Conservation (phyloP, 176 grass and related monocot genomes). For the Oryza meridionalis region DNA sequence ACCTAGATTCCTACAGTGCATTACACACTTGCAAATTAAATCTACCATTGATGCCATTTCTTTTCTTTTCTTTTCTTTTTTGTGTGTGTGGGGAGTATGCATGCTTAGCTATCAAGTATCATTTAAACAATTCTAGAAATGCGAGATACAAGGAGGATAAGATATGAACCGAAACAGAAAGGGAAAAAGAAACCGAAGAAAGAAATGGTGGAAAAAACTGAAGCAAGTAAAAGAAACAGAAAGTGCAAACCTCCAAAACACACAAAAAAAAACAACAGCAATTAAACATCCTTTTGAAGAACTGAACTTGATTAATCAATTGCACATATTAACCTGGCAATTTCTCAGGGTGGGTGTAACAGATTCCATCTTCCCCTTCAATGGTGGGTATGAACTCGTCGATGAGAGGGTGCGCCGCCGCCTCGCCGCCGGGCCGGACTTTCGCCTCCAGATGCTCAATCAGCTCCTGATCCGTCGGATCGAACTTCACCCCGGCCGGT, state of each 20-base stretch:
- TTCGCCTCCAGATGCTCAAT: slow-evolving; percentile 90
- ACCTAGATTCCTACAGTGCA: slow-evolving; percentile 19
- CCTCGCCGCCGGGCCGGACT: slow-evolving; percentile 41
- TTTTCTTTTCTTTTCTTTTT: too few species aligned
- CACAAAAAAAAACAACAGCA: neutral
- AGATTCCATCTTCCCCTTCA: slow-evolving; percentile 94
- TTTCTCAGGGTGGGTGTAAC: slow-evolving; percentile 94
- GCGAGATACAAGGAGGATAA: neutral
- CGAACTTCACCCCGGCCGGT: slow-evolving; percentile 85
- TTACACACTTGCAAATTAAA: neutral
- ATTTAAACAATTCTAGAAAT: slow-evolving; percentile 23
- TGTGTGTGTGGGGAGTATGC: neutral
- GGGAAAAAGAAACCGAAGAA: neutral
- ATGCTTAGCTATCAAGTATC: neutral
- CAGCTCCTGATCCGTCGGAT: slow-evolving; percentile 94
- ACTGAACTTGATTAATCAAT: slow-evolving; percentile 8
- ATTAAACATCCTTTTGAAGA: neutral
- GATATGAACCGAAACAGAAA: neutral
- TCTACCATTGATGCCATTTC: too few species aligned
- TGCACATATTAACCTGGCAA: slow-evolving; percentile 63
- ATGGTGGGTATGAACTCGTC: slow-evolving; percentile 97
- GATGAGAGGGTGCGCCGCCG: slow-evolving; percentile 70
- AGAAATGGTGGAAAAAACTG: neutral
- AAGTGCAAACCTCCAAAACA: slow-evolving; percentile 23
- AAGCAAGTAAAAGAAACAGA: slow-evolving; percentile 25